Evolutionary conservation across 2,329 filamentous ascomycete genomes (phyloP).

Genomic region (Emergomyces pasteurianus): DNA sequence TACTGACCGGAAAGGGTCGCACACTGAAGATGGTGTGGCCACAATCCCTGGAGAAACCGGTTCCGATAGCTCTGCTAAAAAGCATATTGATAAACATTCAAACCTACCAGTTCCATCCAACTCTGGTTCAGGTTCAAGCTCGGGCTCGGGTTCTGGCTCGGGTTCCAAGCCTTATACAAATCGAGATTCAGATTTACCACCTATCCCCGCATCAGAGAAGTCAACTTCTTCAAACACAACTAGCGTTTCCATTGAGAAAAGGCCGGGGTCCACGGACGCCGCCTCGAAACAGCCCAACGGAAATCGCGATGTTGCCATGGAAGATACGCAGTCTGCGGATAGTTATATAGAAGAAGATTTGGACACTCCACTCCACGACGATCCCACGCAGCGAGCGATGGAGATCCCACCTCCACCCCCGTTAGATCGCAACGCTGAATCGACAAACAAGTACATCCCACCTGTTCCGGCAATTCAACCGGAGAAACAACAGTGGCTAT

Average conservation of each 20-base stretch:
- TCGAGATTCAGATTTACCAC: background rate
- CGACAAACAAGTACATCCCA: conserved; percentile 28
- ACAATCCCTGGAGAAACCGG: conserved; percentile 6
- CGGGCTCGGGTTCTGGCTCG: background rate
- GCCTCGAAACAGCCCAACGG: conserved; percentile 14
- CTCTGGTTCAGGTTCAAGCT: background rate
- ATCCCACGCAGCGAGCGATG: conserved; percentile 33
- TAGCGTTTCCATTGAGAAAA: background rate
- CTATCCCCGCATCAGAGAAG: background rate
- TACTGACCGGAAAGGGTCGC: conserved; percentile 17
- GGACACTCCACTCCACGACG: conserved; percentile 28
- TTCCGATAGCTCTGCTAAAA: background rate
- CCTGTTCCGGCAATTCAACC: conserved; percentile 30
- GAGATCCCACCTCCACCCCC: conserved; percentile 48
- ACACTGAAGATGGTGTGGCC: conserved; percentile 18
- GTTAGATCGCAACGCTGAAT: conserved; percentile 32
- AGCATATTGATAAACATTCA: background rate
- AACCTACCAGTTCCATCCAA: background rate
- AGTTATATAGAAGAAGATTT: conserved; percentile 40
- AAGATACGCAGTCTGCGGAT: conserved; percentile 43
- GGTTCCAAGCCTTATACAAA: background rate
- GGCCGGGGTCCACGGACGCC: conserved; percentile 2
- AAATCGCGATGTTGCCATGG: conserved; percentile 53
- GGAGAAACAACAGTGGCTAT: conserved; percentile 54
- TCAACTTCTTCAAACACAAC: background rate